These are phyloP conservation scores for Dalbergia cochinchinensis DNA, from an alignment of 306 rosid species.

Conservation along the genomic window DNA sequence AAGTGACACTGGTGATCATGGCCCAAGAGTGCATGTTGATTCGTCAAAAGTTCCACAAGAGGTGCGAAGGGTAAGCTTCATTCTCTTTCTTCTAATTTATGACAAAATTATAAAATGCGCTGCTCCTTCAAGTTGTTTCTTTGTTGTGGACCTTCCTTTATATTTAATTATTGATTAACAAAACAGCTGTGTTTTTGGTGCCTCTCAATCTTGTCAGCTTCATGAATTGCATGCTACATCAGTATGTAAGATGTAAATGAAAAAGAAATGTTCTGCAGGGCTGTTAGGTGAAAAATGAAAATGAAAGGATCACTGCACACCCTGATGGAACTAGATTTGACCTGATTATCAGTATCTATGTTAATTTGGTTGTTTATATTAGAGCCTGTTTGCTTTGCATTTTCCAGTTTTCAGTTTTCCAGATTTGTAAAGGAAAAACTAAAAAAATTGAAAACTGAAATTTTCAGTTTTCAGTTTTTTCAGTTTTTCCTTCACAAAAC, in stretches of 20 bases:
- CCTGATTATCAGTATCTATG: background rate
- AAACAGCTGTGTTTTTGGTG: conserved; percentile 5
- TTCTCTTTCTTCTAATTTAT: conserved; percentile 31
- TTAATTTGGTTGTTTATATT: conserved; percentile 2
- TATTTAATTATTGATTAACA: conserved; percentile 30
- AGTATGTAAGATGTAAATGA: background rate
- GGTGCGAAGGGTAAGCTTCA: conserved; percentile 72
- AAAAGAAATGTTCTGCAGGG: background rate
- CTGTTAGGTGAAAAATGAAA: conserved; percentile 7
- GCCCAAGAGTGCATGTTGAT: conserved; percentile 46
- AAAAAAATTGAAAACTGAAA: no score
- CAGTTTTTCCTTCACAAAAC: no score
- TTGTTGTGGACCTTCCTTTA: conserved; percentile 29
- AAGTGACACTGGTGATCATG: conserved; percentile 53
- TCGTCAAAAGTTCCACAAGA: conserved; percentile 47
- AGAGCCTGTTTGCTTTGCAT: no score
- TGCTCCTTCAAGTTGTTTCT: conserved; percentile 33
- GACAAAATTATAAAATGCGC: background rate
- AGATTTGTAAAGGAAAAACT: no score
- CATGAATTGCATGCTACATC: conserved; percentile 28
- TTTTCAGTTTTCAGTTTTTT: no score
- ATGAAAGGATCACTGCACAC: background rate
- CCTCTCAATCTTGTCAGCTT: conserved; percentile 38
- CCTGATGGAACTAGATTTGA: conserved; percentile 30
- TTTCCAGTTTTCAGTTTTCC: no score